Percentiles rank a stretch among this genome's conserved stretches.
phyloP scores from a whole-genome alignment of 176 grass and related monocot genomes.

The Ampelocalamus luodianensis region DNA sequence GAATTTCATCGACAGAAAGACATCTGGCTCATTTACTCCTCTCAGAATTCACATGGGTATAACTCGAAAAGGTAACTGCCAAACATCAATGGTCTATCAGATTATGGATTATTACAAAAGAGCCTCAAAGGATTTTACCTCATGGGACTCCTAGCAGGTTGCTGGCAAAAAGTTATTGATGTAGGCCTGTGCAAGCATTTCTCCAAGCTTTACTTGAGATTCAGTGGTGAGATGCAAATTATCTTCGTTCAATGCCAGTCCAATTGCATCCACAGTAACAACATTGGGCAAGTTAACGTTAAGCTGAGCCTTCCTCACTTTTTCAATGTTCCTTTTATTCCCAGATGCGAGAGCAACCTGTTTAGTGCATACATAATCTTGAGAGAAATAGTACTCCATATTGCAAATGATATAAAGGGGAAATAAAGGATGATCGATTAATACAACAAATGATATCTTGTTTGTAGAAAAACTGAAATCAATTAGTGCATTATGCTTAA shows the following conservation, averaged over 20 bases:
- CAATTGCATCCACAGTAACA: slow-evolving; percentile 77
- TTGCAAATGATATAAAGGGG: background rate
- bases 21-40: slow-evolving; percentile 3
- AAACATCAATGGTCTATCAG: slow-evolving; percentile 22
- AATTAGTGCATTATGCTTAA: background rate
- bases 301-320: slow-evolving; percentile 76
- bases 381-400: slow-evolving; percentile 25
- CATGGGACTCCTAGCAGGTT: slow-evolving; percentile 35
- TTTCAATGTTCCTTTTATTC: slow-evolving; percentile 65
- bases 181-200: slow-evolving; percentile 81
- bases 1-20: background rate
- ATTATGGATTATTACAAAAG: background rate
- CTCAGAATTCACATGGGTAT: background rate
- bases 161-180: slow-evolving; percentile 43
- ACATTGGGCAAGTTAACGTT: slow-evolving; percentile 71
- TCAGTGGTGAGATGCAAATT: slow-evolving; percentile 75
- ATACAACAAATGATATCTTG: background rate
- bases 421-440: background rate
- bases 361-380: slow-evolving; percentile 26
- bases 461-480: background rate
- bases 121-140: background rate
- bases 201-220: slow-evolving; percentile 83
- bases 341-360: slow-evolving; percentile 93
- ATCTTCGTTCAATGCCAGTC: slow-evolving; percentile 70
- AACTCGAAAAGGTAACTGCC: background rate